Evolutionary conservation across 1,139 yeast species (phyloP).

Genomic region (Trichomonascaceae sp.): DNA sequence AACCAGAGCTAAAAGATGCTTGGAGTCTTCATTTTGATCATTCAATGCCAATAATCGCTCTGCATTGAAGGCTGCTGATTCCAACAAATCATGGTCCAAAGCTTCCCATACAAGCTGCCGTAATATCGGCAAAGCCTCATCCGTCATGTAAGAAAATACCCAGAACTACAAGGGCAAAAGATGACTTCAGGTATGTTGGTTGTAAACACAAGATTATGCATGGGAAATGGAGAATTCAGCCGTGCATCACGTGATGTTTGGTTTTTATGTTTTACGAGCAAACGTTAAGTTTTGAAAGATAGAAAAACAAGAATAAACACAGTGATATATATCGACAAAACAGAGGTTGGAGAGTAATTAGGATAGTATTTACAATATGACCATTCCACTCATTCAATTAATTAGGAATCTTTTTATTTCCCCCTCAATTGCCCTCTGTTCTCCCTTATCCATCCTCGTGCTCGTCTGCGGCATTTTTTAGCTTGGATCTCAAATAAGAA

Average conservation of each 20-base stretch:
- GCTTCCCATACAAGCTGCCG: constrained; percentile 49
- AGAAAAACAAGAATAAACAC: too few species aligned
- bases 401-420: too few species aligned
- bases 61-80: constrained; percentile 74
- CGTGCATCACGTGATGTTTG: neutral
- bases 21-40: constrained; percentile 45
- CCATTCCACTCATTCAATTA: too few species aligned
- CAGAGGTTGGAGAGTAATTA: too few species aligned
- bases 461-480: too few species aligned
- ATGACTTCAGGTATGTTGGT: neutral
- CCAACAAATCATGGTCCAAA: constrained; percentile 60
- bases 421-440: too few species aligned
- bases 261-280: too few species aligned
- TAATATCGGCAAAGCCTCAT: constrained; percentile 12
- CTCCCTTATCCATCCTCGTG: too few species aligned
- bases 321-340: too few species aligned
- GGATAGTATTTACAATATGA: too few species aligned
- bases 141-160: neutral
- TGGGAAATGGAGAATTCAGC: neutral
- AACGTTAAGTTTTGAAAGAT: too few species aligned
- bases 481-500: too few species aligned
- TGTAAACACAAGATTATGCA: neutral
- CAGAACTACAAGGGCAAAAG: neutral
- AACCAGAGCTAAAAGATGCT: constrained; percentile 60
- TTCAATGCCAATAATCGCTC: constrained; percentile 64